Conservation (phyloP, 352 stramenopile species). For the Phytophthora crassamura region DNA sequence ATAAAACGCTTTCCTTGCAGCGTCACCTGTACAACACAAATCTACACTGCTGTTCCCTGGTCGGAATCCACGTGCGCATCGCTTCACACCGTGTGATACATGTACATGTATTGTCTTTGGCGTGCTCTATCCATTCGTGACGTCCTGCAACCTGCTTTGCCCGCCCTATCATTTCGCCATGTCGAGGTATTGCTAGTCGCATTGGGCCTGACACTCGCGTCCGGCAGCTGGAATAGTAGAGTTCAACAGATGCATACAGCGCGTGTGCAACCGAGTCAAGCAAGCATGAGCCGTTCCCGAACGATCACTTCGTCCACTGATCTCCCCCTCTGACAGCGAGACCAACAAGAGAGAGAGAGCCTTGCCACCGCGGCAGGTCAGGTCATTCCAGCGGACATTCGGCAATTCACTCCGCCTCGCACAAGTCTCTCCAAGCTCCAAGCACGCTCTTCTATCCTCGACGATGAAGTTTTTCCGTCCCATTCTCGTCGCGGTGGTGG, state of each 20-base stretch:
- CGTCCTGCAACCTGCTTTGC: background rate
- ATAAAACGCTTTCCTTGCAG: too few species aligned
- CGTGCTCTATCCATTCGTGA: slow-evolving; percentile 7
- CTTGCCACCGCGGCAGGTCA: background rate
- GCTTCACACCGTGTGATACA: too few species aligned
- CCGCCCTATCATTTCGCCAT: slow-evolving; percentile 22
- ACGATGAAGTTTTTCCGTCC: slow-evolving; percentile 34
- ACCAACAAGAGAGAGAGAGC: slow-evolving; percentile 2
- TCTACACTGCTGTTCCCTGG: too few species aligned
- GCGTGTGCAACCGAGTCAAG: slow-evolving; percentile 23
- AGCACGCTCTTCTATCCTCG: background rate
- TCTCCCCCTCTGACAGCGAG: slow-evolving; percentile 20
- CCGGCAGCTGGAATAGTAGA: slow-evolving; percentile 24
- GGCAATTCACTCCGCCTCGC: slow-evolving; percentile 10
- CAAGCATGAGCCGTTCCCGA: slow-evolving; percentile 9
- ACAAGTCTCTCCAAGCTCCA: slow-evolving; percentile 4
- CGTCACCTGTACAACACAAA: too few species aligned
- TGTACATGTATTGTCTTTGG: too few species aligned
- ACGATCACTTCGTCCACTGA: slow-evolving; percentile 20
- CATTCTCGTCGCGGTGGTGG: slow-evolving; percentile 29
- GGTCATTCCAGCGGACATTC: slow-evolving; percentile 11
- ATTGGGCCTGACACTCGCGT: background rate
- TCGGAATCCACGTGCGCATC: too few species aligned
- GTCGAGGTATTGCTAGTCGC: slow-evolving; percentile 33
- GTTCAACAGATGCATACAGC: slow-evolving; percentile 24